These are phyloP conservation scores for Rhodotorula sp. DNA, from an alignment of 1,284 basidiomycete species.

Conservation along the genomic window DNA sequence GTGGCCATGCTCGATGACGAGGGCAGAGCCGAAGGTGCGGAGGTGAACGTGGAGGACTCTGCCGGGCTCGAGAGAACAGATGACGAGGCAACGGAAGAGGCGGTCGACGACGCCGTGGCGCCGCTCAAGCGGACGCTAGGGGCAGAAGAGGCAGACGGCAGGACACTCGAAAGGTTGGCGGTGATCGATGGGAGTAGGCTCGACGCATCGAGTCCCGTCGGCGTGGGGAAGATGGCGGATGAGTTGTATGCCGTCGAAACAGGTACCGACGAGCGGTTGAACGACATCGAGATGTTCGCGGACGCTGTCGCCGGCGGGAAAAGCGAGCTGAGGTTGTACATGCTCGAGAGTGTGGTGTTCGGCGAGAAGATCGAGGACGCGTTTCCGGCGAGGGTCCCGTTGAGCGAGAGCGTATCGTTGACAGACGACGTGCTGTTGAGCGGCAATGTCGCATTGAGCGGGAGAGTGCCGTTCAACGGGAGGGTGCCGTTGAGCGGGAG, in stretches of 20 bases:
- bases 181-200: background rate
- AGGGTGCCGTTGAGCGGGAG: no score
- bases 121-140: background rate
- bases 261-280: background rate
- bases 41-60: background rate
- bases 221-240: background rate
- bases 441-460: background rate
- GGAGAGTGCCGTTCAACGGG: no score
- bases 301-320: background rate
- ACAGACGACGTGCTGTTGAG: background rate
- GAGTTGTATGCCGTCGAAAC: background rate
- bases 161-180: background rate
- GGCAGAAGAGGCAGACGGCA: background rate
- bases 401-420: background rate
- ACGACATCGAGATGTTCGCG: background rate
- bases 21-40: background rate
- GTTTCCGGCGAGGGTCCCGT: background rate
- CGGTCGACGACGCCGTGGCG: background rate
- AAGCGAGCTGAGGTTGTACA: no score
- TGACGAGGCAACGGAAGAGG: background rate
- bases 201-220: background rate
- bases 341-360: background rate
- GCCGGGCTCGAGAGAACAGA: background rate
- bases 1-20: constrained; percentile 3
- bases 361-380: background rate